Conservation (phyloP, 192 early-diverging fungal genomes). For the Phycomyces blakesleeanus region DNA sequence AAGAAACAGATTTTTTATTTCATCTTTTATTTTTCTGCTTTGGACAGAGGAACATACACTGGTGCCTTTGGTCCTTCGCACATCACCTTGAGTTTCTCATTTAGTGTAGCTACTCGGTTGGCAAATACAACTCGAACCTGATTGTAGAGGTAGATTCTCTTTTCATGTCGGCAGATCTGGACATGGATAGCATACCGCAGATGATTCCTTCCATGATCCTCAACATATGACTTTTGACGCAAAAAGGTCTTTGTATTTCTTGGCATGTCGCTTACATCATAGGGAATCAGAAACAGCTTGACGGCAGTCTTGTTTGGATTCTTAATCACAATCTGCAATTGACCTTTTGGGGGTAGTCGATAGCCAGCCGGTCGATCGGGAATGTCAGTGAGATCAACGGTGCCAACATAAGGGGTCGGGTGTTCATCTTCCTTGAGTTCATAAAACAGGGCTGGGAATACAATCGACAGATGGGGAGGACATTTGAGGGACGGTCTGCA, state of each 20-base stretch:
- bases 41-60: slow-evolving; percentile 37
- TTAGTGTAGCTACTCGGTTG: slow-evolving; percentile 55
- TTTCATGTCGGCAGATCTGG: slow-evolving; percentile 58
- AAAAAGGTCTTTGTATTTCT: slow-evolving; percentile 69
- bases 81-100: slow-evolving; percentile 60
- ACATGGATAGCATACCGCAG: slow-evolving; percentile 78
- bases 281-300: slow-evolving; percentile 76
- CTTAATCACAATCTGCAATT: slow-evolving; percentile 79
- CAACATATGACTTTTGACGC: slow-evolving; percentile 68
- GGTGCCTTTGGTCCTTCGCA: slow-evolving; percentile 57
- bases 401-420: slow-evolving; percentile 75
- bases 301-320: slow-evolving; percentile 74
- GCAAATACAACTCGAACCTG: slow-evolving; percentile 74
- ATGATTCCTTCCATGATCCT: slow-evolving; percentile 23
- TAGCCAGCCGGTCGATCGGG: slow-evolving; percentile 49
- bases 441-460: slow-evolving; percentile 76
- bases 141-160: slow-evolving; percentile 61
- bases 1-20: too few relatives aligned
- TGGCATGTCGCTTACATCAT: slow-evolving; percentile 77
- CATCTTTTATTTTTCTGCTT: slow-evolving; percentile 7
- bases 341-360: slow-evolving; percentile 67
- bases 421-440: slow-evolving; percentile 54
- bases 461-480: slow-evolving; percentile 58
- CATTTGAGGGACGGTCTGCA: slow-evolving; percentile 56
- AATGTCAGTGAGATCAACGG: slow-evolving; percentile 50